Evolutionary conservation across 2,329 filamentous ascomycete genomes (phyloP).

Genomic region (Ophiostoma pallidulum): DNA sequence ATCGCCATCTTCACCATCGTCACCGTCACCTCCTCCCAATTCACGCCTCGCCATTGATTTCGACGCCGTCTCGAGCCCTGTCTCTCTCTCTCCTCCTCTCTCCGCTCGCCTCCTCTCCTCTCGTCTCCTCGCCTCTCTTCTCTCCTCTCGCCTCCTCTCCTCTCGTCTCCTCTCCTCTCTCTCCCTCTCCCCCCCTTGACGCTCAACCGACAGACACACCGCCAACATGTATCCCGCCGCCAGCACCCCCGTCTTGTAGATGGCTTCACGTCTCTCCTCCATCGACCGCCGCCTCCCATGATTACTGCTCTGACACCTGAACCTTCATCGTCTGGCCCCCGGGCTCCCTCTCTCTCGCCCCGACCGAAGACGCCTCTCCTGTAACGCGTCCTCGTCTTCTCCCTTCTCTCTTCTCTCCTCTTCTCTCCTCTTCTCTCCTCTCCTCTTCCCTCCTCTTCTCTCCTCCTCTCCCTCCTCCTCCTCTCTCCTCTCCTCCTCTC

Average conservation of each 20-base stretch:
- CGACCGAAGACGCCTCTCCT: not conserved
- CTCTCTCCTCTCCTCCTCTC: not conserved
- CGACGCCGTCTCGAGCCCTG: no score
- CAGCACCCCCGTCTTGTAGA: conserved; percentile 21
- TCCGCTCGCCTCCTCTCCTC: no score
- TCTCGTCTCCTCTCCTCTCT: no score
- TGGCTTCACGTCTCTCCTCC: conserved; percentile 20
- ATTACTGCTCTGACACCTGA: no score
- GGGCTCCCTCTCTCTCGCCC: not conserved
- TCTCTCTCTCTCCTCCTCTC: no score
- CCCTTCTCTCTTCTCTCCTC: not conserved
- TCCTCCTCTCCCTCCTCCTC: not conserved
- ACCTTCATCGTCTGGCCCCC: not conserved
- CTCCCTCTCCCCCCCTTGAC: no score
- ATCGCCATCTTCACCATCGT: conserved; percentile 6
- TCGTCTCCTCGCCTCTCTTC: no score
- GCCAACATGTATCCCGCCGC: conserved; percentile 20
- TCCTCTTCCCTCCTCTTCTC: not conserved
- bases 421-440: not conserved
- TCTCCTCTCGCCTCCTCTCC: no score
- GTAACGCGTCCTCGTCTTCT: not conserved
- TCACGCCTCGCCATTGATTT: no score
- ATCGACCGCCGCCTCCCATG: not conserved
- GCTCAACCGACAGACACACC: not conserved
- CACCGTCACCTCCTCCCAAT: conserved; percentile 1